Percentiles rank a stretch among this genome's conserved stretches.
These are phyloP conservation scores for Cotoneaster glaucophyllus DNA, from an alignment of 306 rosid genomes.

Conservation along the genomic window DNA sequence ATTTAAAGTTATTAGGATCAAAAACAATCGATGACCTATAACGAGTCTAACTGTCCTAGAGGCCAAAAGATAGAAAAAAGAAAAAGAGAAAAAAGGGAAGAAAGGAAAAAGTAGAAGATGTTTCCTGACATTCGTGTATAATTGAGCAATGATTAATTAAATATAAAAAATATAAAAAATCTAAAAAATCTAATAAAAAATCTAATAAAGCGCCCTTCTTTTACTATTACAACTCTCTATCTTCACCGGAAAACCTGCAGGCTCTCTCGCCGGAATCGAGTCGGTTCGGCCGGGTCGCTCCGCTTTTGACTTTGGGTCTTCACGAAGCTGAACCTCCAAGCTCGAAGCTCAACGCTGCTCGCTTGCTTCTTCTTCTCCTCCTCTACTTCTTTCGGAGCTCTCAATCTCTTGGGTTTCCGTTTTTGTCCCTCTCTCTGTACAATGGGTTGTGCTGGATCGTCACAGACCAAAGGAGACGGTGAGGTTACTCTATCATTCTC, in stretches of 20 bases:
- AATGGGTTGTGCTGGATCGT: constrained; percentile 96
- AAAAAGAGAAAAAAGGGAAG: too few relatives aligned
- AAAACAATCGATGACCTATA: too few relatives aligned
- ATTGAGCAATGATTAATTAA: constrained; percentile 31
- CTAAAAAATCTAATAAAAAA: neutral
- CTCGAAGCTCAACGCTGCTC: neutral
- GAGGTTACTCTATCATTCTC: constrained; percentile 15
- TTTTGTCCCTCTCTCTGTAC: neutral
- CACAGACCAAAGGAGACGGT: constrained; percentile 80
- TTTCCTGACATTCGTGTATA: neutral
- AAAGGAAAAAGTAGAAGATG: neutral
- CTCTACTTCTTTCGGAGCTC: neutral
- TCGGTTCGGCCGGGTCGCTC: constrained; percentile 3
- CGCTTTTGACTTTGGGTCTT: constrained; percentile 29
- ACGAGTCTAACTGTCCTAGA: too few relatives aligned
- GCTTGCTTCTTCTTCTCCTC: neutral
- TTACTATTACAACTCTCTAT: constrained; percentile 3
- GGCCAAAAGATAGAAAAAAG: neutral
- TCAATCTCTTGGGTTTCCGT: neutral
- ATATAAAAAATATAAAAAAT: neutral
- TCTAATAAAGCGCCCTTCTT: neutral
- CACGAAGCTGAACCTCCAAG: constrained; percentile 19
- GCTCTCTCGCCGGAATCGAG: constrained; percentile 13
- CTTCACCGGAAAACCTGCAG: constrained; percentile 20
- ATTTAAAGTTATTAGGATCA: too few relatives aligned